Evolutionary conservation across 495 filamentous ascomycete species (phyloP).

Genomic region (Xylaria grammica): DNA sequence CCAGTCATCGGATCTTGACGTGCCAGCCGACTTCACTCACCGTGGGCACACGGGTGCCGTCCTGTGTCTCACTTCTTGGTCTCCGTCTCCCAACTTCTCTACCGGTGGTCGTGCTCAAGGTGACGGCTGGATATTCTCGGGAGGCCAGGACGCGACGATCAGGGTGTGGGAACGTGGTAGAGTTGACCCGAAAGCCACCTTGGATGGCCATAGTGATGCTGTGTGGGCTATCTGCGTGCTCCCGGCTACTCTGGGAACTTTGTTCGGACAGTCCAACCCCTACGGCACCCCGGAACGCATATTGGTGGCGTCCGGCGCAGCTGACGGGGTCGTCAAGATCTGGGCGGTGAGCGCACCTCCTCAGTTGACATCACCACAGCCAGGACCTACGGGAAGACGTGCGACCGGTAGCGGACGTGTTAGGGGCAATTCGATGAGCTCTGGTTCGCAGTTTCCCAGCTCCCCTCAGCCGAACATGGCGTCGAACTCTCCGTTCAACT

Average conservation of each 20-base stretch:
- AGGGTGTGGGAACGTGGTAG: constrained; percentile 93
- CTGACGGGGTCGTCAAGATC: constrained; percentile 89
- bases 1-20: constrained; percentile 80
- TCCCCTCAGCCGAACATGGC: constrained; percentile 89
- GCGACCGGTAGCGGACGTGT: constrained; percentile 72
- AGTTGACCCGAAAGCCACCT: constrained; percentile 92
- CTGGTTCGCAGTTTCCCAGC: constrained; percentile 85
- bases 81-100: constrained; percentile 80
- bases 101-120: constrained; percentile 83
- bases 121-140: constrained; percentile 98
- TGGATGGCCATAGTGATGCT: constrained; percentile 92
- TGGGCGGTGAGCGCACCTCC: constrained; percentile 96
- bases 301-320: constrained; percentile 86
- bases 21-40: constrained; percentile 91
- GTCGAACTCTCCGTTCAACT: constrained; percentile 60
- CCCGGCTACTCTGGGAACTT: constrained; percentile 76
- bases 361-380: constrained; percentile 77
- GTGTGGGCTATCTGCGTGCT: constrained; percentile 96
- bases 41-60: constrained; percentile 91
- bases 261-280: constrained; percentile 72
- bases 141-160: constrained; percentile 90
- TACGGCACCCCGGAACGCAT: constrained; percentile 83
- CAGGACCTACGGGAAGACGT: constrained; percentile 57
- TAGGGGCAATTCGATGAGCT: constrained; percentile 87
- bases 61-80: constrained; percentile 83